Percentiles rank a stretch among this genome's conserved stretches.
These are phyloP conservation scores for Strobilomyces echinocephalus DNA, from an alignment of 768 basidiomycete species.

Conservation along the genomic window DNA sequence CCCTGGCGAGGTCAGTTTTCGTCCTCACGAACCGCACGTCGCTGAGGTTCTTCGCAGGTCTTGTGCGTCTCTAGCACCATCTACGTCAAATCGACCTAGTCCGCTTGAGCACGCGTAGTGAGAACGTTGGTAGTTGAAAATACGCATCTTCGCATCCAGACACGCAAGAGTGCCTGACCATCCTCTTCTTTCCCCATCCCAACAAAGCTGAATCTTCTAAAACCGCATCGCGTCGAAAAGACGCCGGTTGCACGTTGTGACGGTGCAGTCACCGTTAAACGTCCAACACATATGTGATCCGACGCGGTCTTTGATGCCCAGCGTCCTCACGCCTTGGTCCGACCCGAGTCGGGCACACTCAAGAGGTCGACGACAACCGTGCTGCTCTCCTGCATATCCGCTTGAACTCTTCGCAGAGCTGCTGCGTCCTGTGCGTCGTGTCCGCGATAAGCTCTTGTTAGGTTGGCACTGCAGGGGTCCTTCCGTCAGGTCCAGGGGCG, in stretches of 20 bases:
- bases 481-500: conserved; percentile 5
- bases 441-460: conserved; percentile 46
- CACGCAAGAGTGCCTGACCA: neutral
- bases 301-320: neutral
- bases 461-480: conserved; percentile 29
- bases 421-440: conserved; percentile 39
- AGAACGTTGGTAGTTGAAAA: neutral
- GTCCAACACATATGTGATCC: neutral
- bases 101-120: conserved; percentile 2
- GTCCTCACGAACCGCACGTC: neutral
- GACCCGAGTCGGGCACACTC: conserved; percentile 25
- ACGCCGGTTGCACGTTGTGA: too few relatives aligned
- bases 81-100: conserved; percentile 20
- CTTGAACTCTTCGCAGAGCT: conserved; percentile 48
- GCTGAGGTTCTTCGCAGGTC: conserved; percentile 15
- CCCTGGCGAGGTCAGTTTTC: conserved; percentile 46
- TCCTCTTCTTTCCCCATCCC: neutral
- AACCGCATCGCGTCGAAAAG: neutral
- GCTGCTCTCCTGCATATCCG: conserved; percentile 53
- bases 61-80: conserved; percentile 22
- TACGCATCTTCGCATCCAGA: neutral
- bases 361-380: conserved; percentile 46
- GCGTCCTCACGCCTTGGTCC: conserved; percentile 7
- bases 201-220: too few relatives aligned
- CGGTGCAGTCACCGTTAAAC: neutral